Evolutionary conservation across 148 eudicot species (phyloP), one percentile per base, ranked within the genome.

Genomic region (Silene latifolia): DNA sequence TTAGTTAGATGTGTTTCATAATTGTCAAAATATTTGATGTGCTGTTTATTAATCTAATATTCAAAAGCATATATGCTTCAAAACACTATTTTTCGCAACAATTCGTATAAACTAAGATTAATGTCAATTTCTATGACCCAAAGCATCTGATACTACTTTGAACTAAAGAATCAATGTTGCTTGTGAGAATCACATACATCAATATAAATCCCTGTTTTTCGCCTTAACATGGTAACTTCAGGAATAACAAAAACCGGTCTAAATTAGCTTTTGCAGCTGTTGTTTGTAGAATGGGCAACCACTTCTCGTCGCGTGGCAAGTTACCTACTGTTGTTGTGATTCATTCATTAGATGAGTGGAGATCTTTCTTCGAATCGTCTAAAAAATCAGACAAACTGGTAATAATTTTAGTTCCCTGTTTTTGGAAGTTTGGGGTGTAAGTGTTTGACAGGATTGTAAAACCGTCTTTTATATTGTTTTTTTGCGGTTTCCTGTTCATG

Each of bases 341-440:
- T 63, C 77, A 81, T 32, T 76, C 80, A 0, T 20, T 72, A 20
- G 83, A 81, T 9, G 65, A 81, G 8, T 81, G 83, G 83, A 67
- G 59, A 14, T 13, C 83, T 15, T 72, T 58, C 39, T 80, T 66
- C 20, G 83, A 80, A 47, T 60, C 63, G 46, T 80, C 77, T 3
- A 80, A 61, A 69, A 65, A 59, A 44, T 83, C 91, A 11, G 58
- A 76, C 77, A 90, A 90, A 79, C 85, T 92, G 87, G 97, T 89
- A 70, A 51, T 13, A 53, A 53, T 54, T 59, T 47, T 25, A 39
- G 44, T 7, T 39, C 5, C 44, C 8, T 39, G 44, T 6, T 39
- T 39, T 39, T 39, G 44, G 0, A 39, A 39, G 0, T 35, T 35
- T 35, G 42, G 42, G 42, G 42, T 35, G 42, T 4, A 2, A 35